Conservation (phyloP, 169 alveolate genomes). For the Eimeria maxima region DNA sequence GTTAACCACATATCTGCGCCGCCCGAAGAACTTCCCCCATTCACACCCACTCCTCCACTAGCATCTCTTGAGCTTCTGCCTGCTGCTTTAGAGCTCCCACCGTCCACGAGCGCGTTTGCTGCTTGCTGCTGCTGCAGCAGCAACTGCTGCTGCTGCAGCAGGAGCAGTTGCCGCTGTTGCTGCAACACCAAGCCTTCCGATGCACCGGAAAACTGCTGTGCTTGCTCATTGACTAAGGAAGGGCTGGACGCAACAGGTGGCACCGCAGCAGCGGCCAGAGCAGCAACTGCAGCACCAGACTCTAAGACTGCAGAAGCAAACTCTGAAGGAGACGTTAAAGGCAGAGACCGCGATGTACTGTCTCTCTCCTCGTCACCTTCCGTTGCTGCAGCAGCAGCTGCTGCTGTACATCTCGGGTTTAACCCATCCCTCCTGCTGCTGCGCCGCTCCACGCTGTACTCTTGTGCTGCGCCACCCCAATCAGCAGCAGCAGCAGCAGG, state of each 20-base stretch:
- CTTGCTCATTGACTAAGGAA: not conserved
- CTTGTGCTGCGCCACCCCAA: slow-evolving; percentile 10
- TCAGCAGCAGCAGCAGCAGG: slow-evolving; percentile 48
- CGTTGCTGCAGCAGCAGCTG: not conserved
- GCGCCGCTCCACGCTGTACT: slow-evolving; percentile 28
- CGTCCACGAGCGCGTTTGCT: not conserved
- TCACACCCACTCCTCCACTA: not conserved
- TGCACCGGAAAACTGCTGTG: not conserved
- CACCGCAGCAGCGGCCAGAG: not conserved
- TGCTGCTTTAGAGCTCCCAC: not conserved
- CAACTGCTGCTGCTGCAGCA: slow-evolving; percentile 58
- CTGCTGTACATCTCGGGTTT: not conserved
- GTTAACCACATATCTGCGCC: not conserved
- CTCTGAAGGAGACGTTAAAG: not conserved
- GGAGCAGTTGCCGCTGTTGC: slow-evolving; percentile 42
- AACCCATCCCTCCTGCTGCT: not conserved
- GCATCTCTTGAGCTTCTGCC: not conserved
- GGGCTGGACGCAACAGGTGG: not conserved
- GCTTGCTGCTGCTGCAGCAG: slow-evolving; percentile 54
- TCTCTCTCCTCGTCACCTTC: not conserved
- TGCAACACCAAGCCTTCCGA: slow-evolving; percentile 21
- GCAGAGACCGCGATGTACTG: not conserved
- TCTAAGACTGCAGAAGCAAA: not conserved
- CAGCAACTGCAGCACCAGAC: not conserved
- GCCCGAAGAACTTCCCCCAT: not conserved